A percentile compares a stretch with the other conserved stretches of the same genome.
phyloP scores from a whole-genome alignment of 192 early-diverging fungal genomes.

The Rhizophagus clarus region DNA sequence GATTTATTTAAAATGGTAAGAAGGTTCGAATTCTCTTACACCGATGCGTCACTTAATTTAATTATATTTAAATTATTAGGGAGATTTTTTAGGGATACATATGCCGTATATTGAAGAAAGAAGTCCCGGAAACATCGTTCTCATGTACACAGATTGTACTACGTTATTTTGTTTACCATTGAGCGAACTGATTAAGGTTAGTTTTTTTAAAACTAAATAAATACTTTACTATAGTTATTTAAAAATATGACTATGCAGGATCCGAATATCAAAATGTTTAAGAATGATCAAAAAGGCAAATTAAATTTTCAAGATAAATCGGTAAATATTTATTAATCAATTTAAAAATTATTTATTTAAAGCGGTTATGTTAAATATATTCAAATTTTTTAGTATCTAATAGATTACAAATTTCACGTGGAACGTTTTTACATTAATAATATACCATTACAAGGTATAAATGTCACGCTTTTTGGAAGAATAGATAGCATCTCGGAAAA shows the following conservation, averaged over 20 bases:
- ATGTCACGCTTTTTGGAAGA: conserved; percentile 9
- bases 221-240: not conserved
- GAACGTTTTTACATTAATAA: conserved; percentile 5
- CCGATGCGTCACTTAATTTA: not conserved
- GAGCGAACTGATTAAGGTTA: conserved; percentile 12
- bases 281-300: not conserved
- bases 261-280: not conserved
- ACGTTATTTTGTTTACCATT: conserved; percentile 9
- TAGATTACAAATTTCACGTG: not conserved
- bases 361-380: not conserved
- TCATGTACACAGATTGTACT: not conserved
- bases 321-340: not conserved
- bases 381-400: not conserved
- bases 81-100: conserved; percentile 17
- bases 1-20: conserved; percentile 1
- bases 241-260: not conserved
- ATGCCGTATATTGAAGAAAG: not conserved
- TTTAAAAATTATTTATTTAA: not conserved
- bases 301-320: conserved; percentile 1
- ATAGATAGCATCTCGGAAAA: not conserved
- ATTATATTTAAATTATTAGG: not conserved
- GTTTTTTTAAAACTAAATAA: not conserved
- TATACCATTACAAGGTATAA: not conserved
- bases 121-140: not conserved
- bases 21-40: not conserved